Conservation (phyloP, 495 filamentous ascomycete species). For the Aspergillus saccharolyticus region DNA sequence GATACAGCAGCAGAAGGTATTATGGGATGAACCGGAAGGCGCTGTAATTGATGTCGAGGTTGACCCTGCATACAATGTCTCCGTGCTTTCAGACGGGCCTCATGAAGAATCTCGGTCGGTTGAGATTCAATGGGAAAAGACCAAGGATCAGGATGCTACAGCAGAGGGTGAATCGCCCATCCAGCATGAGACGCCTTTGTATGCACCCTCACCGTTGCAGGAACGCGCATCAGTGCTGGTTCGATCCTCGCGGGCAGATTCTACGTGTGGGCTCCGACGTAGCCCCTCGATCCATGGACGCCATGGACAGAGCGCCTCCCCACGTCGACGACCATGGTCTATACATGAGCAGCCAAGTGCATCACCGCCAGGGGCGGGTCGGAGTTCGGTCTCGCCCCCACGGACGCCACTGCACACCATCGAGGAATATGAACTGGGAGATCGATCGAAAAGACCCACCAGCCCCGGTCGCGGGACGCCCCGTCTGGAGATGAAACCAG, state of each 20-base stretch:
- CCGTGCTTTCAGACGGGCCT: constrained; percentile 9
- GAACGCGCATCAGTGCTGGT: constrained; percentile 52
- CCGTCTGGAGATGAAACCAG: constrained; percentile 39
- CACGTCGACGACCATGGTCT: constrained; percentile 27
- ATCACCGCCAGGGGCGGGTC: constrained; percentile 16
- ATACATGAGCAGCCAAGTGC: constrained; percentile 27
- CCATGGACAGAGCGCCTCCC: constrained; percentile 16
- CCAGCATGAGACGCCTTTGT: constrained; percentile 12
- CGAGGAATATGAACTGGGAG: constrained; percentile 35
- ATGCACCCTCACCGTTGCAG: constrained; percentile 27
- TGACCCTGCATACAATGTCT: constrained; percentile 9
- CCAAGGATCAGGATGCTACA: constrained; percentile 6
- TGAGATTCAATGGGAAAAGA: constrained; percentile 4
- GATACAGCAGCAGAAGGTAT: constrained; percentile 7
- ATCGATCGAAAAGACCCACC: constrained; percentile 15
- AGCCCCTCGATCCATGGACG: constrained; percentile 37
- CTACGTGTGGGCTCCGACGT: constrained; percentile 30
- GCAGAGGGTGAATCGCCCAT: neutral
- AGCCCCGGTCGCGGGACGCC: constrained; percentile 27
- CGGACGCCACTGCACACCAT: constrained; percentile 39
- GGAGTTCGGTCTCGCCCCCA: constrained; percentile 29
- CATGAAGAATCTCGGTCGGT: neutral
- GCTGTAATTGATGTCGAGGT: constrained; percentile 9
- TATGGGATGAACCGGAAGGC: constrained; percentile 7
- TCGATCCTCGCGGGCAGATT: constrained; percentile 35